phyloP scores from a whole-genome alignment of 495 filamentous ascomycete species.

The Neurospora africana region DNA sequence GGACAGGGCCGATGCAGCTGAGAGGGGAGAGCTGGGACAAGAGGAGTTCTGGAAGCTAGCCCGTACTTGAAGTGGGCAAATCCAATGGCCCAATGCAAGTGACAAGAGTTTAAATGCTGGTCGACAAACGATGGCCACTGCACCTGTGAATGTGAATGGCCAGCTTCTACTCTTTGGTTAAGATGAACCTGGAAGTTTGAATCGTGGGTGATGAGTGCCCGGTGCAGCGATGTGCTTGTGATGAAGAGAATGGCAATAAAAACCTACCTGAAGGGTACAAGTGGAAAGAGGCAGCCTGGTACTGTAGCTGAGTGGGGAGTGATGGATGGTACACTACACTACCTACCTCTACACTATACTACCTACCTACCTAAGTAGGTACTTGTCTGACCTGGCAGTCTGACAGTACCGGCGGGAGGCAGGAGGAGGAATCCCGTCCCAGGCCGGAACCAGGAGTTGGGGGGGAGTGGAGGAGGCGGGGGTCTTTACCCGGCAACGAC shows the following conservation, averaged over 20 bases:
- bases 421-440: neutral
- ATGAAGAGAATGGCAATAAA: neutral
- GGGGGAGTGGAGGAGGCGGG: neutral
- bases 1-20: neutral
- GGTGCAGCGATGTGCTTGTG: neutral
- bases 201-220: neutral
- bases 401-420: neutral
- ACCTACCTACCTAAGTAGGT: neutral
- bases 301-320: neutral
- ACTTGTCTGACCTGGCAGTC: neutral
- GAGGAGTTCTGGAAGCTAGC: neutral
- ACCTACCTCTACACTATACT: no score
- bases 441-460: neutral
- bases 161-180: neutral
- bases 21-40: neutral
- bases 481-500: neutral
- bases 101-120: neutral
- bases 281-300: neutral
- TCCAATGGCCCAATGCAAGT: neutral
- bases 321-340: neutral
- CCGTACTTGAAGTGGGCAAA: neutral
- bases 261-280: no score
- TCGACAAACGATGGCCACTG: neutral
- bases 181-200: neutral
- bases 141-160: neutral